Percentiles rank a stretch among this genome's conserved stretches.
These are phyloP conservation scores for Tetrahymena thermophila DNA, from an alignment of 73 alveolate species.

Conservation along the genomic window DNA sequence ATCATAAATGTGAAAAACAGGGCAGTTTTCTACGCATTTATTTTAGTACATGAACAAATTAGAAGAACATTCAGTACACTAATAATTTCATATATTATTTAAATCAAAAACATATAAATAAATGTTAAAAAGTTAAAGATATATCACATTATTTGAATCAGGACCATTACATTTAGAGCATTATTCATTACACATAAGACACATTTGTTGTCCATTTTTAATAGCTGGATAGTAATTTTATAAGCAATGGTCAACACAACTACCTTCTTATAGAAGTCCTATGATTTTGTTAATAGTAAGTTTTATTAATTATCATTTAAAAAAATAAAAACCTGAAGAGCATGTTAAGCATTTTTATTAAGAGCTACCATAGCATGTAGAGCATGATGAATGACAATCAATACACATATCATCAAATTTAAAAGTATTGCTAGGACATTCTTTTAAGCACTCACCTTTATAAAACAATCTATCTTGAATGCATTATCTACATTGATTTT, in stretches of 20 bases:
- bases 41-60: neutral
- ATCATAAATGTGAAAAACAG: neutral
- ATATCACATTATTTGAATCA: neutral
- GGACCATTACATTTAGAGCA: neutral
- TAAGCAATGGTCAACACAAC: neutral
- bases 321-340: neutral
- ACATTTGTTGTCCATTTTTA: neutral
- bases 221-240: neutral
- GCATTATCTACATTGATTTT: neutral
- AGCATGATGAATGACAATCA: slow-evolving; percentile 20
- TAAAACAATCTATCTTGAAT: neutral
- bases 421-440: slow-evolving; percentile 3
- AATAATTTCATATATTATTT: neutral
- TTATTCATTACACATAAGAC: neutral
- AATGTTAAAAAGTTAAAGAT: too few relatives aligned
- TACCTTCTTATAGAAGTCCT: neutral
- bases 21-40: slow-evolving; percentile 8
- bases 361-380: neutral
- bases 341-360: neutral
- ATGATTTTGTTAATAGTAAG: neutral
- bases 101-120: too few relatives aligned
- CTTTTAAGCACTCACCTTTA: neutral
- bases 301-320: neutral
- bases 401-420: neutral
- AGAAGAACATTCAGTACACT: neutral